Conservation (phyloP, 495 filamentous ascomycete species). For the Annulohypoxylon moriforme region DNA sequence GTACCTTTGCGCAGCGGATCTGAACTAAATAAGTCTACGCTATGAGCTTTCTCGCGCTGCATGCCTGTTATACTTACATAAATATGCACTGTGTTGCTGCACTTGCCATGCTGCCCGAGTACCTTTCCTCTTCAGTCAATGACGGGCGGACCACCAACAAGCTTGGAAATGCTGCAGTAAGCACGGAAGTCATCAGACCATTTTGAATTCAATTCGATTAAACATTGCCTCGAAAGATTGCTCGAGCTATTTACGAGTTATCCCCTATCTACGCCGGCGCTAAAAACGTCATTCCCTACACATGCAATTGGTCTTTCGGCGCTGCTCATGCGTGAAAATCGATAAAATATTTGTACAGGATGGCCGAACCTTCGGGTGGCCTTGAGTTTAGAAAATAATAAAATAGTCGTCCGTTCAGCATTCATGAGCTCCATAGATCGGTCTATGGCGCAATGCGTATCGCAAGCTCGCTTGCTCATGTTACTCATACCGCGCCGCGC, state of each 20-base stretch:
- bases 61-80: not conserved
- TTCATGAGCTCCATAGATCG: conserved; percentile 11
- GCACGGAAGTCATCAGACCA: conserved; percentile 5
- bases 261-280: conserved; percentile 45
- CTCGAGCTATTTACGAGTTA: conserved; percentile 42
- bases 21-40: conserved; percentile 22
- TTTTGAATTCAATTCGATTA: conserved; percentile 36
- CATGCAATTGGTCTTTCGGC: conserved; percentile 36
- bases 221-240: conserved; percentile 43
- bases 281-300: conserved; percentile 38
- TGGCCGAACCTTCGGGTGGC: conserved; percentile 12
- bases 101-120: not conserved
- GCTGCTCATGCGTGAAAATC: conserved; percentile 41
- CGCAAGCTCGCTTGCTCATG: conserved; percentile 31
- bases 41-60: not conserved
- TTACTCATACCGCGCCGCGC: conserved; percentile 12
- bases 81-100: conserved; percentile 14
- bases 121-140: not conserved
- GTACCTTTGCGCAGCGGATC: conserved; percentile 31
- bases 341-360: conserved; percentile 39
- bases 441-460: conserved; percentile 8
- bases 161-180: conserved; percentile 12
- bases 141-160: conserved; percentile 4
- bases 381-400: conserved; percentile 17
- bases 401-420: conserved; percentile 22